Evolutionary conservation across 495 filamentous ascomycete species (phyloP), one percentile per base, ranked within the genome.

Genomic region (Hypomontagnella submonticulosa): DNA sequence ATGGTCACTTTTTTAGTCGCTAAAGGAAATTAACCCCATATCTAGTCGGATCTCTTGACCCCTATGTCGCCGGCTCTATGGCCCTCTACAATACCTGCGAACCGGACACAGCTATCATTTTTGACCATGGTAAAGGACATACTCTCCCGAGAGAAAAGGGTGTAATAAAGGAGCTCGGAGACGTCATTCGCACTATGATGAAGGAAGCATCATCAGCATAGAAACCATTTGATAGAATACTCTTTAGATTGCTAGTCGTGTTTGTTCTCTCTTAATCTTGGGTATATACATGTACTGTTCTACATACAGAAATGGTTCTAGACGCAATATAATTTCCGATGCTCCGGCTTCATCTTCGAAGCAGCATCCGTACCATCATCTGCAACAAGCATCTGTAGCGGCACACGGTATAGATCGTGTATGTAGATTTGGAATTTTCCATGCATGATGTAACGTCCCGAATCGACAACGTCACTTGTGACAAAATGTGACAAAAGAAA

Each of bases 21-120:
- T 15, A 9, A 10, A 47, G 38, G 37, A 16, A 70, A 42, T 40
- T 77, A 46, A 77, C 34, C 43, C 6, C 23, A 2, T 16, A 43
- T 16, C n/a, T 47, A 79, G 74, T 88, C 34, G 85, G 85, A 16
- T 85, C 81, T 0, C 71, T 81, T 2, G 86, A 88, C 62, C 83
- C 84, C 0, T 87, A 85, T 42, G 74, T 87, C 3, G 77, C 84
- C 47, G 83, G 80, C 0, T 80, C 81, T 4, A 73, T 88, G 74
- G 82, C 83, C 18, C 78, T 88, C 5, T 87, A 84, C 71, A 86
- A 87, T 49, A 72, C 85, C 5, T 88, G 85, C 63, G 82, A 87
- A 34, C 78, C 79, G 0, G 84, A 87, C 36, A 82, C 67, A 1
- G 83, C 85, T 0, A 79, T 82, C 59, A 73, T 87, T 3, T 87